These are phyloP conservation scores for Tetradesmus lagerheimii DNA, from an alignment of 139 green algal species.

Conservation along the genomic window DNA sequence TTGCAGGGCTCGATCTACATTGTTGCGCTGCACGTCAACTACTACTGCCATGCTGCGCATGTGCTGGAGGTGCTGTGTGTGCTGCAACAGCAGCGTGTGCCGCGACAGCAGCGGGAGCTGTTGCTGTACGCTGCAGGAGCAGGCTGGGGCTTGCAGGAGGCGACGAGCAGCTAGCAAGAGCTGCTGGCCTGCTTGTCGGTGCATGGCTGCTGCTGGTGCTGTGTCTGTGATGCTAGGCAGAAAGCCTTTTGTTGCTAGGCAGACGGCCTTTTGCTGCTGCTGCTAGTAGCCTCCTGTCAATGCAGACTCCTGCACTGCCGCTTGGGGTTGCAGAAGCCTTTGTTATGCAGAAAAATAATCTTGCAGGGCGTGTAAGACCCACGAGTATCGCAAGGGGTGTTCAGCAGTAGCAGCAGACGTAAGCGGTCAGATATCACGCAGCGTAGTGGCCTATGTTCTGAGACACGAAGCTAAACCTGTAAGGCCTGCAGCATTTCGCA, in stretches of 20 bases:
- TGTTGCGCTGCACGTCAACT: constrained; percentile 41
- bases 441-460: too few species aligned
- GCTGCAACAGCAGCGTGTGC: too few species aligned
- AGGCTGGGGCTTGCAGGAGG: background rate
- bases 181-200: background rate
- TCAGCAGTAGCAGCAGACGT: too few species aligned
- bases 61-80: constrained; percentile 17
- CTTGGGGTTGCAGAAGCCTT: too few species aligned
- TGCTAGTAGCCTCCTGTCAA: background rate
- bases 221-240: background rate
- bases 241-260: background rate
- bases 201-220: constrained; percentile 9
- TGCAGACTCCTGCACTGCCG: background rate
- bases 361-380: too few species aligned
- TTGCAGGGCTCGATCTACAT: constrained; percentile 27
- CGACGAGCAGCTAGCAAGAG: constrained; percentile 22
- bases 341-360: too few species aligned
- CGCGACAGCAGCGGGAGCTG: constrained; percentile 4
- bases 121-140: background rate
- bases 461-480: too few species aligned
- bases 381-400: too few species aligned
- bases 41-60: constrained; percentile 29
- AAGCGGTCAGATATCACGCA: too few species aligned
- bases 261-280: background rate
- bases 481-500: too few species aligned